These are phyloP conservation scores for Sedum album DNA, from an alignment of 164 flowering plant species.

Conservation along the genomic window DNA sequence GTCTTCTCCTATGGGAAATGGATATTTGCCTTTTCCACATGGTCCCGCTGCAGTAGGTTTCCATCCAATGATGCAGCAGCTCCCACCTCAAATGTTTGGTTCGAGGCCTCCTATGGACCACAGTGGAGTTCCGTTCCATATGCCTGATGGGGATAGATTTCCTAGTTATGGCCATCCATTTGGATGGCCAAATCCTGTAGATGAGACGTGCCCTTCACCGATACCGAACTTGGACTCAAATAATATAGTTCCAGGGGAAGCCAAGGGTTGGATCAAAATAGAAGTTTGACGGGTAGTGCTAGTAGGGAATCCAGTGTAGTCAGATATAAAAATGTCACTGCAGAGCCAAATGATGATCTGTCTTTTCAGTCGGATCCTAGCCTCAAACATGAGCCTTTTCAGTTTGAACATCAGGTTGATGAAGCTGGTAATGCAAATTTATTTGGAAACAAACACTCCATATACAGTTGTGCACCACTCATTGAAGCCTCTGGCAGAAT, in stretches of 20 bases:
- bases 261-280: conserved; percentile 53
- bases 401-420: conserved; percentile 23
- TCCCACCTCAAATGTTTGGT: conserved; percentile 48
- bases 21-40: conserved; percentile 54
- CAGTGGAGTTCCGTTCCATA: conserved; percentile 12
- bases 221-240: conserved; percentile 55
- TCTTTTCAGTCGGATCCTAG: conserved; percentile 22
- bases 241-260: conserved; percentile 43
- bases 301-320: conserved; percentile 43
- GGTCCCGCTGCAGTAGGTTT: conserved; percentile 48
- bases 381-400: conserved; percentile 21
- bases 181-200: conserved; percentile 59
- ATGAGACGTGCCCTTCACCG: conserved; percentile 38
- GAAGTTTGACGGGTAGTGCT: conserved; percentile 24
- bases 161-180: conserved; percentile 47
- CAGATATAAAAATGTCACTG: conserved; percentile 37
- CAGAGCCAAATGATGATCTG: conserved; percentile 16
- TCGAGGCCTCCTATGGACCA: conserved; percentile 47
- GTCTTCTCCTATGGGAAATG: conserved; percentile 51
- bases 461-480: conserved; percentile 16
- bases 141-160: conserved; percentile 38
- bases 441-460: conserved; percentile 12
- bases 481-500: conserved; percentile 20
- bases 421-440: conserved; percentile 23
- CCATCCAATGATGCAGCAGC: conserved; percentile 49